Evolutionary conservation across 139 green algal genomes (phyloP).

Genomic region (Zygnema cylindricum): DNA sequence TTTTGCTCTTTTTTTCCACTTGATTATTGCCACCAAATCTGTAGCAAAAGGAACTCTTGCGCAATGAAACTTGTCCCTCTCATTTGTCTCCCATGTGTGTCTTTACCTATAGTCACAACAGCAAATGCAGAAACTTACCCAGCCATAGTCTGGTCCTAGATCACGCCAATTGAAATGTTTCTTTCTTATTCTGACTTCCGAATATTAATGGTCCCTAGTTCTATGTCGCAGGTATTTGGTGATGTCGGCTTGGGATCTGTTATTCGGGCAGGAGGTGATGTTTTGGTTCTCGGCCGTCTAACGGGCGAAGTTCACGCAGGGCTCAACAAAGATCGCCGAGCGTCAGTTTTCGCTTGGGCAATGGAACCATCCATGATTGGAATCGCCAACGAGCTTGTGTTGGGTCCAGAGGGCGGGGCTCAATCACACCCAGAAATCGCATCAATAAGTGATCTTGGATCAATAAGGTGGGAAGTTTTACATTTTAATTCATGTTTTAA

Average conservation of each 20-base stretch:
- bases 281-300: slow-evolving; percentile 67
- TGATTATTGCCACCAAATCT: too few species aligned
- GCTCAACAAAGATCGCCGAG: slow-evolving; percentile 37
- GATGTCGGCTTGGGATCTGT: slow-evolving; percentile 56
- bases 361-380: slow-evolving; percentile 60
- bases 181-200: too few species aligned
- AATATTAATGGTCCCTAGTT: too few species aligned
- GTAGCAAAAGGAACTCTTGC: too few species aligned
- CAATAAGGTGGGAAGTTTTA: slow-evolving; percentile 23
- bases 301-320: slow-evolving; percentile 63
- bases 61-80: too few species aligned
- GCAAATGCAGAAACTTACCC: too few species aligned
- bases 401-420: slow-evolving; percentile 13
- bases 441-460: not conserved
- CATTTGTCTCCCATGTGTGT: too few species aligned
- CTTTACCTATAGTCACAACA: too few species aligned
- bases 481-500: too few species aligned
- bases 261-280: slow-evolving; percentile 61
- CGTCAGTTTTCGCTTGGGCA: slow-evolving; percentile 54
- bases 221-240: slow-evolving; percentile 59
- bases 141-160: too few species aligned
- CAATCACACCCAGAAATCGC: slow-evolving; percentile 10
- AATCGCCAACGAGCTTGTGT: slow-evolving; percentile 52
- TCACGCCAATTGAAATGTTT: too few species aligned
- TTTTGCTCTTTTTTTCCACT: too few species aligned